Evolutionary conservation across 2,329 filamentous ascomycete species (phyloP), one percentile per base, ranked within the genome.

Genomic region (Epichloe bromicola): DNA sequence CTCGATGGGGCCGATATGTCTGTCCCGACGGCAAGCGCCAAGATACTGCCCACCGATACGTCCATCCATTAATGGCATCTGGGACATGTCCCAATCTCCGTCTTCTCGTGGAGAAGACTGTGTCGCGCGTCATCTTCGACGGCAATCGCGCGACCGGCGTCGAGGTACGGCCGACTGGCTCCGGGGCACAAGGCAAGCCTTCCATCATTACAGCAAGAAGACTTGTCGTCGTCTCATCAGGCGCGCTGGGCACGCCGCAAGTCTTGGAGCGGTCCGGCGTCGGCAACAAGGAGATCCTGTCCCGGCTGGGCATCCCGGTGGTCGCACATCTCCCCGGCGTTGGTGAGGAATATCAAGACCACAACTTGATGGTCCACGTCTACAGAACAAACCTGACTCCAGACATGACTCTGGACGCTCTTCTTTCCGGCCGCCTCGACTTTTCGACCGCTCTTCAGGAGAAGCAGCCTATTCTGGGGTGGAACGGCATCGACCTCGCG

Each of bases 221-320:
- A 41, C 54, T 63, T 0, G 63, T 67, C 0, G 56, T 67, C 0
- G 57, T 65, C 0, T 64, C 63, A 59, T 73, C 57, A 4, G 79
- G 79, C 11, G 71, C 76, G 0, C 67, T 73, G 5, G 74, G 74
- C 2, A 76, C 77, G 0, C 77, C 79, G 0, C 62, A 65, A 0
- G 69, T 85, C 1, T 71, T 85, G 0, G 79, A 85, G 60, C 67
- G 81, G 19, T 85, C 81, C 0, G 82, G 82, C 7, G 58, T 85
- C 1, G 80, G 79, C n/a, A 67, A 70, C 43, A 64, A 69, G 1
- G 66, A 72, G 2, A 57, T 80, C 5, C 69, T 83, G 2, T 59
- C 70, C 41, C 65, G 63, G 17, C 69, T 72, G 0, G 71, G 69
- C 1, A 70, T 82, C 2, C 65, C 71, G 1, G 59, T 74, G 3